Percentiles rank a stretch among this genome's conserved stretches.
These are phyloP conservation scores for Pisolithus orientalis DNA, from an alignment of 768 basidiomycete genomes.

Conservation along the genomic window DNA sequence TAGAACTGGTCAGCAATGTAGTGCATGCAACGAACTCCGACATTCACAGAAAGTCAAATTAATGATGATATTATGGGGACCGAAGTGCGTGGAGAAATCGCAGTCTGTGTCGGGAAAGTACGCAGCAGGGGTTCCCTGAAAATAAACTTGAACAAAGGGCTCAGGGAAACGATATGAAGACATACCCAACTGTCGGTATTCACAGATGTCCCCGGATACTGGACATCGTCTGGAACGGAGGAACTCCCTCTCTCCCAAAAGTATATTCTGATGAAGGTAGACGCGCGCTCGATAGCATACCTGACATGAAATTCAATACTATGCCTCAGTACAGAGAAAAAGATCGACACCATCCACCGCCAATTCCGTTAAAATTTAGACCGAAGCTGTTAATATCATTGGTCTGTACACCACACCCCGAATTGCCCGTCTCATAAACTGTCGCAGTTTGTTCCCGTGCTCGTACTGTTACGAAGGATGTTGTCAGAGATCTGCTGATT, in stretches of 20 bases:
- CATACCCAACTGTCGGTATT: conserved; percentile 22
- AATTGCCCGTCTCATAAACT: conserved; percentile 21
- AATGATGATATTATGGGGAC: conserved; percentile 55
- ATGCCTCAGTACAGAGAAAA: background rate
- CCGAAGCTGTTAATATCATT: conserved; percentile 26
- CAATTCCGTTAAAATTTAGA: conserved; percentile 26
- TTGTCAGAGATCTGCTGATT: background rate
- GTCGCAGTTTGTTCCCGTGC: conserved; percentile 21
- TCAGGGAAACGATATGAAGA: background rate
- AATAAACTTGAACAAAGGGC: background rate
- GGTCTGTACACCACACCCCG: conserved; percentile 26
- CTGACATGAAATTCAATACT: conserved; percentile 6
- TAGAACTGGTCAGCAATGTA: conserved; percentile 5
- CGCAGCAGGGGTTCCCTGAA: conserved; percentile 51
- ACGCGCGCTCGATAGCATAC: conserved; percentile 31
- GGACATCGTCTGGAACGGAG: conserved; percentile 31
- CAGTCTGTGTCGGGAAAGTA: conserved; percentile 58
- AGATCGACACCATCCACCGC: conserved; percentile 30
- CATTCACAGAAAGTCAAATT: conserved; percentile 30
- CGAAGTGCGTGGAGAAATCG: conserved; percentile 47
- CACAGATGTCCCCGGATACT: conserved; percentile 12
- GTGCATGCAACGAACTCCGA: background rate
- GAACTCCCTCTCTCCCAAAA: conserved; percentile 35
- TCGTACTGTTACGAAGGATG: conserved; percentile 9
- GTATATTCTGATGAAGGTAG: conserved; percentile 29